phyloP scores from a whole-genome alignment of 2,329 filamentous ascomycete species.

The Trichoderma cornu-damae region DNA sequence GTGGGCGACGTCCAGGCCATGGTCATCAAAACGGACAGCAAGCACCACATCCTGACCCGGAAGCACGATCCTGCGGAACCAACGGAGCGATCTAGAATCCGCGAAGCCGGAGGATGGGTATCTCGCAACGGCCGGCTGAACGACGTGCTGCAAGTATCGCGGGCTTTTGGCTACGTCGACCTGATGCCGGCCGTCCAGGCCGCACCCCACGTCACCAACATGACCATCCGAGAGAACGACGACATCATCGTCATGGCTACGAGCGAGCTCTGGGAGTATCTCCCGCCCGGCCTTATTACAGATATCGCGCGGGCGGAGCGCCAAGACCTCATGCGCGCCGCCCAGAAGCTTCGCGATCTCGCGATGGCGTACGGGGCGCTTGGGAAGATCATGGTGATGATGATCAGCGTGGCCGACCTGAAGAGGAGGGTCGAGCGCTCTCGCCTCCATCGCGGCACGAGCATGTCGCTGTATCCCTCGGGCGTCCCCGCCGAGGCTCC shows the following conservation, averaged over 20 bases:
- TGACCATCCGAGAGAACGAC: slow-evolving; percentile 78
- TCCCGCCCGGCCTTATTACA: slow-evolving; percentile 83
- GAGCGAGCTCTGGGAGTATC: slow-evolving; percentile 89
- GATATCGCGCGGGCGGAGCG: slow-evolving; percentile 86
- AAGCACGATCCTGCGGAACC: slow-evolving; percentile 93
- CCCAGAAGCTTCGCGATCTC: slow-evolving; percentile 88
- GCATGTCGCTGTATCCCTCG: slow-evolving; percentile 77
- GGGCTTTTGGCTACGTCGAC: slow-evolving; percentile 91
- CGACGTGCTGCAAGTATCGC: slow-evolving; percentile 82
- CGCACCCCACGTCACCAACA: slow-evolving; percentile 73
- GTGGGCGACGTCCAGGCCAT: slow-evolving; percentile 96
- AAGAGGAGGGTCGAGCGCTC: slow-evolving; percentile 76
- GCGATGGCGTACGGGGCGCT: slow-evolving; percentile 93
- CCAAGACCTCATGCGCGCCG: slow-evolving; percentile 85
- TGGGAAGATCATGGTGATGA: slow-evolving; percentile 98
- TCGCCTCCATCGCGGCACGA: slow-evolving; percentile 67
- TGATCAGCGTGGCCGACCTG: slow-evolving; percentile 86
- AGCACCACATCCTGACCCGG: slow-evolving; percentile 74
- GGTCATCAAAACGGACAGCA: slow-evolving; percentile 82
- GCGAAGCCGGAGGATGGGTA: slow-evolving; percentile 92
- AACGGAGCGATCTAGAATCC: slow-evolving; percentile 77
- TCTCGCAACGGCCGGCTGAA: slow-evolving; percentile 92
- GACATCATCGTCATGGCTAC: slow-evolving; percentile 92
- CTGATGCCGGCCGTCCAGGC: slow-evolving; percentile 91
- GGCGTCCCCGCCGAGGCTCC: slow-evolving; percentile 65